phyloP scores from a whole-genome alignment of 805 yeast genomes.

The Zygosaccharomyces siamensis region DNA sequence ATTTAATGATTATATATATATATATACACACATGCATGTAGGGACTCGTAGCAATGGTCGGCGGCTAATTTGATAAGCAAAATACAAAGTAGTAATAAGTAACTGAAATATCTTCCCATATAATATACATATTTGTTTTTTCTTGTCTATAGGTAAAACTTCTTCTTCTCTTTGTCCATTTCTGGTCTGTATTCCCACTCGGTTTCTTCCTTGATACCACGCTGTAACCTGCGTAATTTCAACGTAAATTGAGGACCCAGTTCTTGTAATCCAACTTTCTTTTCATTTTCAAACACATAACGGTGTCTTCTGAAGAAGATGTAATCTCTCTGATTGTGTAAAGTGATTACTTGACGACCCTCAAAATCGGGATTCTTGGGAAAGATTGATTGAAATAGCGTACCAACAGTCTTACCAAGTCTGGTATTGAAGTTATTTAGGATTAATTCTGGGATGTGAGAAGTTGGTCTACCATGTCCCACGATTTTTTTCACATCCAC shows the following conservation, averaged over 20 bases:
- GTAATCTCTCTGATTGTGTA: slow-evolving; percentile 94
- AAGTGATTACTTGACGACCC: slow-evolving; percentile 92
- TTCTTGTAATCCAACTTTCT: slow-evolving; percentile 91
- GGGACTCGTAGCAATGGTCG: neutral
- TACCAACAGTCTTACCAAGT: slow-evolving; percentile 88
- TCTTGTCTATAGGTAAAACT: slow-evolving; percentile 62
- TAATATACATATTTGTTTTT: slow-evolving; percentile 1
- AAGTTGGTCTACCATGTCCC: slow-evolving; percentile 90
- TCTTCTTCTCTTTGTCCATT: slow-evolving; percentile 94
- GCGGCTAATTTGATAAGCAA: neutral
- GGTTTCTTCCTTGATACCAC: slow-evolving; percentile 84
- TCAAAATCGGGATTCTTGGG: slow-evolving; percentile 91
- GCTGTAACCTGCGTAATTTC: slow-evolving; percentile 80
- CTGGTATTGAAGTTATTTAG: slow-evolving; percentile 90
- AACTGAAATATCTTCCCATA: neutral
- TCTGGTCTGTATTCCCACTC: slow-evolving; percentile 97
- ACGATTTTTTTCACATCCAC: slow-evolving; percentile 66
- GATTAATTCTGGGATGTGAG: slow-evolving; percentile 86
- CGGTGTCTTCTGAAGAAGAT: slow-evolving; percentile 95
- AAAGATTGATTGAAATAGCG: slow-evolving; percentile 84
- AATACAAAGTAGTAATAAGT: neutral
- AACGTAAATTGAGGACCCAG: slow-evolving; percentile 95
- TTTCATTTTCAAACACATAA: slow-evolving; percentile 82
- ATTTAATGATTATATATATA: neutral
- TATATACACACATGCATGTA: neutral